These are phyloP conservation scores for Allomyces arbusculus DNA, from an alignment of 192 early-diverging fungal genomes.

Conservation along the genomic window DNA sequence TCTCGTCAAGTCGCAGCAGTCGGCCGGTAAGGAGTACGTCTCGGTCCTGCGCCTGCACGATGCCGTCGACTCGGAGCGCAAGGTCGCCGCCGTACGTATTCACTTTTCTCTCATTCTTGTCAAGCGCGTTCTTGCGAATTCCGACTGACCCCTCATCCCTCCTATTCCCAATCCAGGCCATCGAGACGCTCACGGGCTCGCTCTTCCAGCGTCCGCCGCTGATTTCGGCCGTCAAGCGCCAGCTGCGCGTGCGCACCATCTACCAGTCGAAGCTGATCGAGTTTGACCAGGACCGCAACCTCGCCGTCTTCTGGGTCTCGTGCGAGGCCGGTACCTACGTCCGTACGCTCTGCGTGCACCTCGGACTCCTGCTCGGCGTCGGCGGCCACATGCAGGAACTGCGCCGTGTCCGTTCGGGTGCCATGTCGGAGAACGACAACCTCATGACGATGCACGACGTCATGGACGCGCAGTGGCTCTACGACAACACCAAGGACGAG, in stretches of 20 bases:
- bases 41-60: slow-evolving; percentile 87
- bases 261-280: slow-evolving; percentile 89
- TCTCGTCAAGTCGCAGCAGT: slow-evolving; percentile 96
- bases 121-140: neutral
- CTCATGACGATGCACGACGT: slow-evolving; percentile 98
- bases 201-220: slow-evolving; percentile 97
- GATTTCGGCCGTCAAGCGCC: slow-evolving; percentile 97
- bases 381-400: slow-evolving; percentile 99
- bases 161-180: slow-evolving; percentile 19
- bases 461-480: slow-evolving; percentile 94
- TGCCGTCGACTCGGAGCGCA: slow-evolving; percentile 72
- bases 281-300: slow-evolving; percentile 89
- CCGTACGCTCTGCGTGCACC: slow-evolving; percentile 95
- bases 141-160: slow-evolving; percentile 1
- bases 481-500: slow-evolving; percentile 95
- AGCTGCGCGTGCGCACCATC: slow-evolving; percentile 95
- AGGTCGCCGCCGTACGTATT: slow-evolving; percentile 39
- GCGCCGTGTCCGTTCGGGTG: slow-evolving; percentile 84
- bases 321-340: slow-evolving; percentile 99
- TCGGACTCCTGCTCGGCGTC: slow-evolving; percentile 82
- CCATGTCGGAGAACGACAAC: slow-evolving; percentile 75
- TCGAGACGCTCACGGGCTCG: slow-evolving; percentile 94
- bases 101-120: neutral
- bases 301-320: slow-evolving; percentile 91
- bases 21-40: slow-evolving; percentile 98